phyloP scores from a whole-genome alignment of 78 protist genomes.

The Neovahlkampfia damariscottae region DNA sequence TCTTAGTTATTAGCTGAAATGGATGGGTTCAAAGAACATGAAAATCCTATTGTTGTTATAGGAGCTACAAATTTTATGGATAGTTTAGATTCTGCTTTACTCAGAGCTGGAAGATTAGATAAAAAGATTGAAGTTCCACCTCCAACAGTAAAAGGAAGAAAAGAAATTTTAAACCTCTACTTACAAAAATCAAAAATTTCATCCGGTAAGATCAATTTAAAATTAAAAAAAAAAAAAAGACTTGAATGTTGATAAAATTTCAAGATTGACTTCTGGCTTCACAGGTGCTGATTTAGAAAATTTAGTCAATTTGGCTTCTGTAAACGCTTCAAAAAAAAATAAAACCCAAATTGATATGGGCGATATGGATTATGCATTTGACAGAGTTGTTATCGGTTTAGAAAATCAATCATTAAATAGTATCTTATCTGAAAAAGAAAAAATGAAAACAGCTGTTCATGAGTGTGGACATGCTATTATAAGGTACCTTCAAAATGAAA shows the following conservation, averaged over 20 bases:
- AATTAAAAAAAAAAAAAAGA: no score
- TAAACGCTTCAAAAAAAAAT: constrained; percentile 47
- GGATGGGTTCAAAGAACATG: constrained; percentile 45
- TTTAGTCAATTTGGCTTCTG: constrained; percentile 78
- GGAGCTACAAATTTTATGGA: constrained; percentile 89
- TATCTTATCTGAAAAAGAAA: constrained; percentile 23
- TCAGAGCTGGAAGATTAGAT: constrained; percentile 88
- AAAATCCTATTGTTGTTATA: constrained; percentile 56
- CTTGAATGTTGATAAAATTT: constrained; percentile 41
- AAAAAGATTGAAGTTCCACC: constrained; percentile 46
- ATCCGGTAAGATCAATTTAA: no score
- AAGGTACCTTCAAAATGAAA: constrained; percentile 50
- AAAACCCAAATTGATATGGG: constrained; percentile 26
- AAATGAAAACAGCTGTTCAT: constrained; percentile 78
- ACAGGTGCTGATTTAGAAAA: constrained; percentile 80
- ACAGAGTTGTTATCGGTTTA: constrained; percentile 78
- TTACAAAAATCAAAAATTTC: neutral
- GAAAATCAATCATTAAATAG: constrained; percentile 48
- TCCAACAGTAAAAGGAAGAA: constrained; percentile 62
- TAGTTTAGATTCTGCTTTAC: constrained; percentile 69
- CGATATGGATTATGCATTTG: constrained; percentile 69
- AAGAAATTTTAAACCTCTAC: constrained; percentile 28
- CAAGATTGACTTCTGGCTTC: constrained; percentile 68
- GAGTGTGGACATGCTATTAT: constrained; percentile 95
- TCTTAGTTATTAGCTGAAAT: constrained; percentile 58